Percentiles rank a stretch among this genome's conserved stretches.
Evolutionary conservation across 2,329 filamentous ascomycete genomes (phyloP).

Genomic region (Lojkania enalia): DNA sequence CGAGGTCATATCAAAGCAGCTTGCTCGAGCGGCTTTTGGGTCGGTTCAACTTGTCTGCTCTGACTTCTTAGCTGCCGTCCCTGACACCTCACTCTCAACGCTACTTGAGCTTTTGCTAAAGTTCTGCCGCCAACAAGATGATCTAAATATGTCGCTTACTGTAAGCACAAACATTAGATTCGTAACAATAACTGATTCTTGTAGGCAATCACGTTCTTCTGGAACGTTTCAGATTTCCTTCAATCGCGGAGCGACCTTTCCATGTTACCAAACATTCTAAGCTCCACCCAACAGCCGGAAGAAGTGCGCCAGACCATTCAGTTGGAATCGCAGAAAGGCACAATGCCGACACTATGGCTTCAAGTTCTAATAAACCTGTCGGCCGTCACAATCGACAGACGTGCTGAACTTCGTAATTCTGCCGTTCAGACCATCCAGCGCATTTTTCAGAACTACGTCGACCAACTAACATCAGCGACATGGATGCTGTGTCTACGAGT

Average conservation of each 20-base stretch:
- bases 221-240: slow-evolving; percentile 90
- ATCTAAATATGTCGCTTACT: slow-evolving; percentile 93
- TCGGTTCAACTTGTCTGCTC: slow-evolving; percentile 92
- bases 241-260: slow-evolving; percentile 53
- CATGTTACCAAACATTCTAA: slow-evolving; percentile 32
- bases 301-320: slow-evolving; percentile 62
- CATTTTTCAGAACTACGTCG: slow-evolving; percentile 90
- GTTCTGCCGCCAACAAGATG: slow-evolving; percentile 86
- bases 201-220: slow-evolving; percentile 90
- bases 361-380: slow-evolving; percentile 72
- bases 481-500: slow-evolving; percentile 83
- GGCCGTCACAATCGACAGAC: slow-evolving; percentile 69
- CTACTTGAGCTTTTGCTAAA: slow-evolving; percentile 86
- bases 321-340: slow-evolving; percentile 61
- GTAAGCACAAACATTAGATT: slow-evolving; percentile 51
- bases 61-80: slow-evolving; percentile 78
- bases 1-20: slow-evolving; percentile 64
- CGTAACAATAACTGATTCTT: slow-evolving; percentile 2
- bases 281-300: slow-evolving; percentile 46
- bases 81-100: slow-evolving; percentile 72
- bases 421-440: slow-evolving; percentile 88
- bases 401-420: slow-evolving; percentile 78
- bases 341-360: slow-evolving; percentile 77
- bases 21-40: slow-evolving; percentile 85
- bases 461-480: slow-evolving; percentile 73